Evolutionary conservation across 2,329 filamentous ascomycete genomes (phyloP).

Genomic region (Diaporthe sp.): DNA sequence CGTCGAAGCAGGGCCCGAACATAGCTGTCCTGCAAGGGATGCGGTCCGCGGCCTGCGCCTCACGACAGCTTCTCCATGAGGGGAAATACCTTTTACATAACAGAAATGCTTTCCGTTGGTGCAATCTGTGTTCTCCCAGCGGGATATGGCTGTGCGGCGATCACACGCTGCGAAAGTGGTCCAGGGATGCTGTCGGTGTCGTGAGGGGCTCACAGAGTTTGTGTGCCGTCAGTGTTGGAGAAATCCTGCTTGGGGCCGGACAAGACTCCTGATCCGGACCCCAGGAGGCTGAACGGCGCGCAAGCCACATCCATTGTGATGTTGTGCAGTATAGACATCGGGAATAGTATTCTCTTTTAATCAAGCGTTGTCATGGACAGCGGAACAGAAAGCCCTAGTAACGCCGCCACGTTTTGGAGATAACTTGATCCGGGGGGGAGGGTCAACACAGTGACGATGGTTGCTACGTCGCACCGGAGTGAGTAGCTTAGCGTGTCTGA

Average conservation of each 20-base stretch:
- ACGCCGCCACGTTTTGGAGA: neutral
- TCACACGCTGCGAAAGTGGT: constrained; percentile 18
- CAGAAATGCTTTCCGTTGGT: constrained; percentile 15
- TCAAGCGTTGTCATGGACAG: neutral
- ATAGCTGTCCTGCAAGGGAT: neutral
- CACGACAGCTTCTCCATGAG: neutral
- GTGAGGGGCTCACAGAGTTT: constrained; percentile 25
- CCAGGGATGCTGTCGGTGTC: constrained; percentile 25
- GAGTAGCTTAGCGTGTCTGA: too few species aligned
- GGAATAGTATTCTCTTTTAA: neutral
- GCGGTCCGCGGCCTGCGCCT: constrained; percentile 23
- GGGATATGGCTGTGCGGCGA: constrained; percentile 30
- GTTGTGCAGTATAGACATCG: neutral
- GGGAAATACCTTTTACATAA: constrained; percentile 21
- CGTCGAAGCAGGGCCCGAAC: constrained; percentile 8
- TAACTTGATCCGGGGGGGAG: neutral
- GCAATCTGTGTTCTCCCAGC: constrained; percentile 6
- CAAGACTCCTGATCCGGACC: constrained; percentile 13
- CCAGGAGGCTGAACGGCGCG: constrained; percentile 5
- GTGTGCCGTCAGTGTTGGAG: constrained; percentile 16
- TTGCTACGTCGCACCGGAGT: neutral
- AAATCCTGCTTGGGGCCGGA: constrained; percentile 30
- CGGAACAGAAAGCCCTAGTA: neutral
- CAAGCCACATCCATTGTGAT: constrained; percentile 12
- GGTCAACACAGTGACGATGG: neutral